These are phyloP conservation scores for Colletotrichum sojae DNA, from an alignment of 2,329 filamentous ascomycete species.

Conservation along the genomic window DNA sequence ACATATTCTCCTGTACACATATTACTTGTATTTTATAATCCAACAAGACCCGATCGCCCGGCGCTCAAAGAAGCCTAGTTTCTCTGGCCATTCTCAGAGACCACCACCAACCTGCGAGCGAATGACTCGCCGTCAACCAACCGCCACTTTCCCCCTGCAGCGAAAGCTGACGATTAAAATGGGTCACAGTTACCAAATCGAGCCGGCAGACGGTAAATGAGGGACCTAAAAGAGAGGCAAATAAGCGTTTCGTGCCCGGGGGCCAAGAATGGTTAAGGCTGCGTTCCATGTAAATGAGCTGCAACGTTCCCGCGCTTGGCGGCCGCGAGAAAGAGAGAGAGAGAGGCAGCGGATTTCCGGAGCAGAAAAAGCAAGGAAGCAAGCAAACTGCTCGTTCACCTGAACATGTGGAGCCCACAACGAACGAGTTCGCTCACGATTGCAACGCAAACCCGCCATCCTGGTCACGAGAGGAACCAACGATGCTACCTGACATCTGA, in stretches of 20 bases:
- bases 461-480: neutral
- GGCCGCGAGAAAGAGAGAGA: neutral
- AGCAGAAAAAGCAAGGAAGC: neutral
- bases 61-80: neutral
- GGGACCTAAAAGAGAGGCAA: neutral
- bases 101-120: neutral
- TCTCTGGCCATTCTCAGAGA: too few relatives aligned
- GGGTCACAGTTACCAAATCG: slow-evolving; percentile 8
- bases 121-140: slow-evolving; percentile 7
- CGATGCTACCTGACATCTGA: slow-evolving; percentile 9
- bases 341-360: neutral
- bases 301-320: slow-evolving; percentile 11
- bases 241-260: slow-evolving; percentile 6
- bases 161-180: slow-evolving; percentile 10
- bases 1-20: slow-evolving; percentile 19
- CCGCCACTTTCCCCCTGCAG: neutral
- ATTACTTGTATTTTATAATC: slow-evolving; percentile 23
- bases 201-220: slow-evolving; percentile 8
- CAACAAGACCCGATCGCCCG: neutral
- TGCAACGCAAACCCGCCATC: neutral
- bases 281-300: slow-evolving; percentile 23
- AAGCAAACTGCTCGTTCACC: neutral
- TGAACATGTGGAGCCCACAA: slow-evolving; percentile 14
- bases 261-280: slow-evolving; percentile 12
- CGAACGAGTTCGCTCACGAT: neutral